Evolutionary conservation across 2,329 filamentous ascomycete genomes (phyloP).

Genomic region (Trematosphaeria pertusa): DNA sequence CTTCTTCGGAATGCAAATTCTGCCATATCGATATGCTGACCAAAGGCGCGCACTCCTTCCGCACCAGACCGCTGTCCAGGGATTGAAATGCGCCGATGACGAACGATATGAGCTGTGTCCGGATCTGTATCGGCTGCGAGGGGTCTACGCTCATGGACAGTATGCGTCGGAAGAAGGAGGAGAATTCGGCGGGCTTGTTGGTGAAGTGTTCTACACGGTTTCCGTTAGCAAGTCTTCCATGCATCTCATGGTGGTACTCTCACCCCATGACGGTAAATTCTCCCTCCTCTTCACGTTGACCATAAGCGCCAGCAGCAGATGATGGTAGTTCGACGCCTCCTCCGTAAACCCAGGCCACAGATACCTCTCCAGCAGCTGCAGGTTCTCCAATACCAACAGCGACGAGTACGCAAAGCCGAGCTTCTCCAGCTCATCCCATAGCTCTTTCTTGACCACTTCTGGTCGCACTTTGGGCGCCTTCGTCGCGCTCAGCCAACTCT

Average conservation of each 20-base stretch:
- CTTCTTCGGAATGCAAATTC: conserved; percentile 79
- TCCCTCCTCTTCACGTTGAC: conserved; percentile 89
- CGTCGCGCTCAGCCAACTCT: conserved; percentile 79
- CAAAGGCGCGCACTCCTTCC: conserved; percentile 94
- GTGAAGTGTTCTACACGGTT: conserved; percentile 70
- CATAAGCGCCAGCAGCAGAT: conserved; percentile 84
- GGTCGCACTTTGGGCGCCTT: conserved; percentile 73
- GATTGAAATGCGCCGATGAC: conserved; percentile 93
- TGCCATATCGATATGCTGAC: conserved; percentile 97
- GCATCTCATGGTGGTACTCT: conserved; percentile 35
- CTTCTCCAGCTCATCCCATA: conserved; percentile 88
- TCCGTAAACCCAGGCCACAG: conserved; percentile 94
- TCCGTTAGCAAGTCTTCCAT: conserved; percentile 41
- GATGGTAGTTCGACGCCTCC: conserved; percentile 88
- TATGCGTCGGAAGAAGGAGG: conserved; percentile 84
- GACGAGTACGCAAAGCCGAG: conserved; percentile 79
- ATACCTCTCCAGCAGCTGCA: conserved; percentile 90
- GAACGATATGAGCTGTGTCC: conserved; percentile 86
- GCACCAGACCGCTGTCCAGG: conserved; percentile 83
- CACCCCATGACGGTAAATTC: conserved; percentile 85
- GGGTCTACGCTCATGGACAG: conserved; percentile 78
- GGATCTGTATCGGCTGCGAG: conserved; percentile 55
- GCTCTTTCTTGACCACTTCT: conserved; percentile 81
- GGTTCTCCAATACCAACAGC: conserved; percentile 82
- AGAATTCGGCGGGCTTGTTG: conserved; percentile 81